These are phyloP conservation scores for Myxozyma geophila DNA, from an alignment of 805 yeast genomes.

Conservation along the genomic window DNA sequence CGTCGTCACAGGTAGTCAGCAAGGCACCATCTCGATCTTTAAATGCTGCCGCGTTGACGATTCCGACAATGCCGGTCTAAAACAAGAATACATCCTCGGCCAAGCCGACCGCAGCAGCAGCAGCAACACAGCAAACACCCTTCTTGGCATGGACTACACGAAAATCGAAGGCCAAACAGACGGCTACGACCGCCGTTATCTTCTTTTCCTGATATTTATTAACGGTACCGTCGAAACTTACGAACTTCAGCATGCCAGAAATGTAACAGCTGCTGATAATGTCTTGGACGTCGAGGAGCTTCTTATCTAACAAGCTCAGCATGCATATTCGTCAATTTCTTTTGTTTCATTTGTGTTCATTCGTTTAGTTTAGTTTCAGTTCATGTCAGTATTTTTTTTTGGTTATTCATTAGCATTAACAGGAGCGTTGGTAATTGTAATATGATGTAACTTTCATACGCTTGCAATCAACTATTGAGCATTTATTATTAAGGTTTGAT, in stretches of 20 bases:
- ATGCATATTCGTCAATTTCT: background rate
- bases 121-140: constrained; percentile 1
- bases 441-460: no score
- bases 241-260: constrained; percentile 12
- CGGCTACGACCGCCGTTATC: constrained; percentile 12
- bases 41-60: constrained; percentile 23
- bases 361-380: no score
- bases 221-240: constrained; percentile 28
- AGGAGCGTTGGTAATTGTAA: no score
- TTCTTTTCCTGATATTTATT: constrained; percentile 19
- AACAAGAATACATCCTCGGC: constrained; percentile 27
- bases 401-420: background rate
- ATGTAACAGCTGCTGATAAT: constrained; percentile 1
- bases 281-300: constrained; percentile 14
- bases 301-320: constrained; percentile 1
- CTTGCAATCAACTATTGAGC: no score
- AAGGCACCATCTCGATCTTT: constrained; percentile 28
- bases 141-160: constrained; percentile 20
- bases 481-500: no score
- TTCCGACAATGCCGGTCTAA: constrained; percentile 18
- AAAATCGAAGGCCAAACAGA: constrained; percentile 4
- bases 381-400: background rate
- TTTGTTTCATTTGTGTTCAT: background rate
- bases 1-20: constrained; percentile 24
- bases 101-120: background rate